Evolutionary conservation across 2,329 filamentous ascomycete species (phyloP).

Genomic region (Sclerotinia nivalis): DNA sequence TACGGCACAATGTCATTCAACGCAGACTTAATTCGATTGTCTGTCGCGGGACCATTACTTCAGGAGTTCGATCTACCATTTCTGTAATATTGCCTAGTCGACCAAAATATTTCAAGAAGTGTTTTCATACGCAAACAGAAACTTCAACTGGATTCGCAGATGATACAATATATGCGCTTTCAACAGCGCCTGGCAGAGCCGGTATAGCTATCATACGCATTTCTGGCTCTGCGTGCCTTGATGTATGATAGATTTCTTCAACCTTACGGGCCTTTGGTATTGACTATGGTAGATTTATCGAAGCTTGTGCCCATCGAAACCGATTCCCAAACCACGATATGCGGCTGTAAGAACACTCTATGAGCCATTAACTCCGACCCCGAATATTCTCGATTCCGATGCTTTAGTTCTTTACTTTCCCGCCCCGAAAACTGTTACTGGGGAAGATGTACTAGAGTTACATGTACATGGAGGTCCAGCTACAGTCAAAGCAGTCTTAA

Average conservation of each 20-base stretch:
- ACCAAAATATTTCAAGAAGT: no score
- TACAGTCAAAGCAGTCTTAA: constrained; percentile 81
- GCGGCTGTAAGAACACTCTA: constrained; percentile 76
- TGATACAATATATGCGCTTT: constrained; percentile 85
- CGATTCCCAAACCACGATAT: constrained; percentile 57
- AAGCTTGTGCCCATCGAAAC: constrained; percentile 56
- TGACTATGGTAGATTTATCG: constrained; percentile 59
- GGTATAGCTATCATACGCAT: constrained; percentile 89
- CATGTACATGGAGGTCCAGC: constrained; percentile 93
- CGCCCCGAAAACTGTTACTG: constrained; percentile 78
- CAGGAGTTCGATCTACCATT: background rate
- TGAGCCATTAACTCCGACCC: constrained; percentile 50
- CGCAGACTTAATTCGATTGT: background rate
- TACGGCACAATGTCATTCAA: background rate
- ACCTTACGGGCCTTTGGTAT: constrained; percentile 17
- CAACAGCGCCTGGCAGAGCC: constrained; percentile 79
- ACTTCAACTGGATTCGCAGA: background rate
- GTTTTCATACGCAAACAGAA: background rate
- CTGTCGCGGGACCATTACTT: background rate
- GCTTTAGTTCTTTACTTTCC: constrained; percentile 75
- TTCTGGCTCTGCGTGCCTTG: constrained; percentile 74
- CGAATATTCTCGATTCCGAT: constrained; percentile 61
- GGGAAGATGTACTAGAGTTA: constrained; percentile 88
- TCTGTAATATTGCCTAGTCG: background rate
- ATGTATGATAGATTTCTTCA: constrained; percentile 49